Percentiles rank a stretch among this genome's conserved stretches.
phyloP scores from a whole-genome alignment of 129 eudicot species.

The Tagetes erecta region DNA sequence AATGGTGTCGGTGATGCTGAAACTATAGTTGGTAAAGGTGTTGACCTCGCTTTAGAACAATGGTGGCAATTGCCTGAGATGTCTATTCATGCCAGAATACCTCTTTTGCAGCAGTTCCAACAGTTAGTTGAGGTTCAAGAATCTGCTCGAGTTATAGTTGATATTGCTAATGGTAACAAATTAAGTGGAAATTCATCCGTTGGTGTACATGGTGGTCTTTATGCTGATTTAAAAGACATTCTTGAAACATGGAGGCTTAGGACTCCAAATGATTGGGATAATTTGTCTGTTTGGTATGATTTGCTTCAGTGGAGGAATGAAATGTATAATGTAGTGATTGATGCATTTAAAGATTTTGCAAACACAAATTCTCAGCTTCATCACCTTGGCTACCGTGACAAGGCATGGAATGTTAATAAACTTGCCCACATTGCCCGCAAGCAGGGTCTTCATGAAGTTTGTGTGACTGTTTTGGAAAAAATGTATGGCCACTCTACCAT shows the following conservation, averaged over 20 bases:
- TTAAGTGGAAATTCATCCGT: slow-evolving; percentile 62
- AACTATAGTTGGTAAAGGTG: slow-evolving; percentile 89
- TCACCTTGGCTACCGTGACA: slow-evolving; percentile 98
- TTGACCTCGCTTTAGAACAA: slow-evolving; percentile 94
- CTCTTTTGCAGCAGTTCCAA: slow-evolving; percentile 94
- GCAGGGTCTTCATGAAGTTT: slow-evolving; percentile 88
- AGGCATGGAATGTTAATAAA: slow-evolving; percentile 99
- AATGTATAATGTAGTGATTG: slow-evolving; percentile 52
- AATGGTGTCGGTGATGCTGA: slow-evolving; percentile 94
- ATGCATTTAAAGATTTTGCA: slow-evolving; percentile 30
- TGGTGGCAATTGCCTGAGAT: slow-evolving; percentile 99
- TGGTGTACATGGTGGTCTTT: slow-evolving; percentile 74
- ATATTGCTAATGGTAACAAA: slow-evolving; percentile 85
- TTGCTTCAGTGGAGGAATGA: slow-evolving; percentile 99
- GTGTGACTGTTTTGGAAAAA: slow-evolving; percentile 87
- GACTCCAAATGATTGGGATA: slow-evolving; percentile 98
- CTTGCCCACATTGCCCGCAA: slow-evolving; percentile 93
- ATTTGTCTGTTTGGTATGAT: slow-evolving; percentile 94
- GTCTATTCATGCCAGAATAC: slow-evolving; percentile 92
- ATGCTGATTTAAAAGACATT: slow-evolving; percentile 96
- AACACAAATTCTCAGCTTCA: slow-evolving; percentile 81
- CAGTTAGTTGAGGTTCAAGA: slow-evolving; percentile 98
- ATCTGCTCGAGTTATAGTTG: slow-evolving; percentile 81
- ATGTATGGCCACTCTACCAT: slow-evolving; percentile 98
- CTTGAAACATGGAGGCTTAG: slow-evolving; percentile 99